Percentiles rank a stretch among this genome's conserved stretches.
These are phyloP conservation scores for Pseudonitzschia multiseries DNA, from an alignment of 108 stramenopile species.

Conservation along the genomic window DNA sequence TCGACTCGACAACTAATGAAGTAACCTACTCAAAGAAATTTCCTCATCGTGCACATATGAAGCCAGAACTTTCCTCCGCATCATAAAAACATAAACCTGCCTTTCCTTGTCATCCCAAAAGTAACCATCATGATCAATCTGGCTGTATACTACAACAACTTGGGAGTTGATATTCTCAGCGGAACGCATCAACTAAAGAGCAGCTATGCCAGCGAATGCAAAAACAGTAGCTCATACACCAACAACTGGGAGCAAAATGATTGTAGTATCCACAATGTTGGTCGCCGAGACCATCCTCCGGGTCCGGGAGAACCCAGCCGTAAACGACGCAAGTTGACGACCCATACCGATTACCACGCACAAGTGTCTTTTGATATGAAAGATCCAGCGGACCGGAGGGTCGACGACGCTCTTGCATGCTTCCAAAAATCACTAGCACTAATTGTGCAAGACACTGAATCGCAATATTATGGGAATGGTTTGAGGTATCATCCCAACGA, in stretches of 20 bases:
- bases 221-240: background rate
- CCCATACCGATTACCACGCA: background rate
- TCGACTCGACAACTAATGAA: too few relatives aligned
- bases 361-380: background rate
- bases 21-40: too few relatives aligned
- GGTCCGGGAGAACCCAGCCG: background rate
- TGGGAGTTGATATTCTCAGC: constrained; percentile 3
- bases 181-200: background rate
- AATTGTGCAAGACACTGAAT: background rate
- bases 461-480: background rate
- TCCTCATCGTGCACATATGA: too few relatives aligned
- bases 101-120: too few relatives aligned
- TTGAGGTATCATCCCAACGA: constrained; percentile 7
- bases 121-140: background rate
- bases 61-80: too few relatives aligned
- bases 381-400: background rate
- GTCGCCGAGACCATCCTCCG: background rate
- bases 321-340: constrained; percentile 1
- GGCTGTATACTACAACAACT: constrained; percentile 10
- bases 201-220: background rate
- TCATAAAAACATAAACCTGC: too few relatives aligned
- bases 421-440: constrained; percentile 7
- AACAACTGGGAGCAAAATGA: background rate
- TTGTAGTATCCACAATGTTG: background rate
- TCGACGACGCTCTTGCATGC: background rate